These are phyloP conservation scores for Melanogaster broomeanus DNA, from an alignment of 768 basidiomycete species.

Conservation along the genomic window DNA sequence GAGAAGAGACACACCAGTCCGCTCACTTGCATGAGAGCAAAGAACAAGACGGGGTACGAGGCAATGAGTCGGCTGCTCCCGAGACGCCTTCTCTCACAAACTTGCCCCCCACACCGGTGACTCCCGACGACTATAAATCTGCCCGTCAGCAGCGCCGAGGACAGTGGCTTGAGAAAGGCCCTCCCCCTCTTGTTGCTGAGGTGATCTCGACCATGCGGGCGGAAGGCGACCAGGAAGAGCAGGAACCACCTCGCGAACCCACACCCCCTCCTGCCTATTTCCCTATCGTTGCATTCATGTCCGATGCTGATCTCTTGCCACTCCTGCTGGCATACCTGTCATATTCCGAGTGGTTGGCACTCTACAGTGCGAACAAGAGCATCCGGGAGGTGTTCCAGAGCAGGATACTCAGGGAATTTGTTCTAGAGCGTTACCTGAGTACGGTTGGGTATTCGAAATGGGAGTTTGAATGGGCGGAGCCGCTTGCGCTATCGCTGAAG, in stretches of 20 bases:
- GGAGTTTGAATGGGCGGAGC: slow-evolving; percentile 55
- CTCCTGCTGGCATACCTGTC: slow-evolving; percentile 58
- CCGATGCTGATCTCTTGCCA: slow-evolving; percentile 52
- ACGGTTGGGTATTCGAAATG: slow-evolving; percentile 76
- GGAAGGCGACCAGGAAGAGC: slow-evolving; percentile 9
- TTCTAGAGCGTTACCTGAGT: slow-evolving; percentile 67
- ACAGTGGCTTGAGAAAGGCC: slow-evolving; percentile 39
- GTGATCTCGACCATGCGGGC: slow-evolving; percentile 23
- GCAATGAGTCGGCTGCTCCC: too few relatives aligned
- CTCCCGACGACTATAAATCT: slow-evolving; percentile 40
- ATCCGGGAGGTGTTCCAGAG: slow-evolving; percentile 53
- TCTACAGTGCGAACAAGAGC: slow-evolving; percentile 58
- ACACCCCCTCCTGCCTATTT: slow-evolving; percentile 37
- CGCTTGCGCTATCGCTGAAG: slow-evolving; percentile 61
- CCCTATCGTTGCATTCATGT: slow-evolving; percentile 58
- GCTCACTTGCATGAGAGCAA: neutral
- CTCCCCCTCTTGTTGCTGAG: slow-evolving; percentile 37
- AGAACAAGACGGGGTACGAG: neutral
- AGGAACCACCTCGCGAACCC: slow-evolving; percentile 20
- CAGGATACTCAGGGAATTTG: slow-evolving; percentile 56
- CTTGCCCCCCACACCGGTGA: slow-evolving; percentile 15
- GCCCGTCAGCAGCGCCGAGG: slow-evolving; percentile 45
- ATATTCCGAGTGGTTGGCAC: slow-evolving; percentile 72
- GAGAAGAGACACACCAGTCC: neutral
- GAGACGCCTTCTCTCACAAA: neutral